Conservation (phyloP, 169 alveolate species). For the Theileria parva region DNA sequence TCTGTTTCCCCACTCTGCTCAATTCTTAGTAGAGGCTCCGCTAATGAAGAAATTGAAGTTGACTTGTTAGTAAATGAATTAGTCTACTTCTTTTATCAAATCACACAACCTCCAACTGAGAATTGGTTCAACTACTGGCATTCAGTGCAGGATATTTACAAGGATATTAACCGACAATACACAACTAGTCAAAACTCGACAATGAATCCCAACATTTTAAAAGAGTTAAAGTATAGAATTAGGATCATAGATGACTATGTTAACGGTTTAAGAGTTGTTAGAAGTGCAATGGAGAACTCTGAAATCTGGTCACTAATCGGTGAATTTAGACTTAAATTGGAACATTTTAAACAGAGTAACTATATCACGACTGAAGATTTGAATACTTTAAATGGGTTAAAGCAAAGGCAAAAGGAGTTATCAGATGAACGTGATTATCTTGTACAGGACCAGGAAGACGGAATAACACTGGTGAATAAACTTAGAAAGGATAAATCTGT, state of each 20-base stretch:
- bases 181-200: neutral
- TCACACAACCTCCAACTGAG: conserved; percentile 61
- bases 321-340: conserved; percentile 53
- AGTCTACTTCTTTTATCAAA: conserved; percentile 50
- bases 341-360: conserved; percentile 43
- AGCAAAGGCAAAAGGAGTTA: conserved; percentile 20
- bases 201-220: neutral
- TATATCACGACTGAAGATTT: conserved; percentile 27
- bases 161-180: conserved; percentile 17
- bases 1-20: conserved; percentile 56
- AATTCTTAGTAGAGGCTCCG: conserved; percentile 31
- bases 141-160: conserved; percentile 48
- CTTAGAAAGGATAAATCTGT: conserved; percentile 28
- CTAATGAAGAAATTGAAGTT: conserved; percentile 17
- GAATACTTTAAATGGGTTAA: conserved; percentile 17
- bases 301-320: conserved; percentile 64
- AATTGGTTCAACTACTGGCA: conserved; percentile 66
- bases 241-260: conserved; percentile 51
- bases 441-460: conserved; percentile 25
- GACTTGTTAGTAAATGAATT: conserved; percentile 41
- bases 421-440: conserved; percentile 55
- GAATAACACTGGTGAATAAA: conserved; percentile 1
- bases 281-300: conserved; percentile 24
- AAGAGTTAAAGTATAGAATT: conserved; percentile 52
- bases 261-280: conserved; percentile 31